Conservation (phyloP, 768 basidiomycete genomes). For the Hericium coralloides region DNA sequence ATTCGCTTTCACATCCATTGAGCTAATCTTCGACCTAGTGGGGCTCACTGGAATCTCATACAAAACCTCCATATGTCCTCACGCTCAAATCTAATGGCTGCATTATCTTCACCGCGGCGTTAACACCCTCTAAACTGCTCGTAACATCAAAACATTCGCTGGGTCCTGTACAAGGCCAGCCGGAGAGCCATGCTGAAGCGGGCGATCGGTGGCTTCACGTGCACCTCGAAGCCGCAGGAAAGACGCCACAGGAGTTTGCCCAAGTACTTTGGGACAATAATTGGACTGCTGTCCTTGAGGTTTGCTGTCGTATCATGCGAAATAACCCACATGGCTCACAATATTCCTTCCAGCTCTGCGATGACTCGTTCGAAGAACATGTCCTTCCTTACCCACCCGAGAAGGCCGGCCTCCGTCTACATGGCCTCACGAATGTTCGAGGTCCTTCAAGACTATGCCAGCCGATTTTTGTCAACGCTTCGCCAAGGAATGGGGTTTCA, state of each 20-base stretch:
- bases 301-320: conserved; percentile 24
- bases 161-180: conserved; percentile 39
- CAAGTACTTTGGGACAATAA: conserved; percentile 66
- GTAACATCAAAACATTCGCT: conserved; percentile 92
- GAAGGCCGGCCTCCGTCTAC: conserved; percentile 83
- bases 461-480: conserved; percentile 65
- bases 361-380: conserved; percentile 96
- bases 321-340: not conserved
- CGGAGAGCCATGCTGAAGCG: conserved; percentile 65
- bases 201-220: conserved; percentile 78
- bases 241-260: conserved; percentile 71
- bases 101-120: conserved; percentile 88
- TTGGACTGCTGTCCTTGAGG: conserved; percentile 90
- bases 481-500: conserved; percentile 88
- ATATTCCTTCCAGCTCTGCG: conserved; percentile 68
- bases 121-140: conserved; percentile 65
- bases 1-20: not conserved
- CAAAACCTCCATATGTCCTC: conserved; percentile 70
- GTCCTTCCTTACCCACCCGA: conserved; percentile 79
- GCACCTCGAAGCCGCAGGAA: conserved; percentile 53
- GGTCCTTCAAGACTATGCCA: conserved; percentile 62
- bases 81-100: conserved; percentile 95
- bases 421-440: conserved; percentile 70
- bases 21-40: conserved; percentile 43
- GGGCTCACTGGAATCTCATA: conserved; percentile 59